A percentile compares a stretch with the other conserved stretches of the same genome.
Evolutionary conservation across 805 yeast species (phyloP).

Genomic region (Wickerhamiella parazyma): DNA sequence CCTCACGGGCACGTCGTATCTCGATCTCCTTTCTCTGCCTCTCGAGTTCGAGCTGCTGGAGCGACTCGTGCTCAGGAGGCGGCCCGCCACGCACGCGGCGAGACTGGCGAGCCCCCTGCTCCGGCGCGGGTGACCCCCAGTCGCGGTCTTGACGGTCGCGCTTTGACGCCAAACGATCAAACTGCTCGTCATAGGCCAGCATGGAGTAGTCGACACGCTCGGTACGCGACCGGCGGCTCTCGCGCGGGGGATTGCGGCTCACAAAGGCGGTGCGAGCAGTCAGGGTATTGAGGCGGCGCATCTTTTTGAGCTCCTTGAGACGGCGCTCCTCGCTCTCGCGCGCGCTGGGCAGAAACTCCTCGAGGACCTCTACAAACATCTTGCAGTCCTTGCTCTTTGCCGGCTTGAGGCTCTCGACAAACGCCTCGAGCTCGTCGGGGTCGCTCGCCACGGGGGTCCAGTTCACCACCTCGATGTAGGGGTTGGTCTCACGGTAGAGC

Average conservation of each 20-base stretch:
- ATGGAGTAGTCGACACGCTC: constrained; percentile 15
- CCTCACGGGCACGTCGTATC: not conserved
- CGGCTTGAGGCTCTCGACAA: constrained; percentile 12
- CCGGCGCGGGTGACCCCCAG: constrained; percentile 2
- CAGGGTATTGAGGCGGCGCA: constrained; percentile 14
- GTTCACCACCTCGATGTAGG: constrained; percentile 21
- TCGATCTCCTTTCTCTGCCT: not conserved
- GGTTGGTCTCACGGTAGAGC: constrained; percentile 24
- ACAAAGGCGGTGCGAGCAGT: constrained; percentile 14
- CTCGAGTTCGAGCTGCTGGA: constrained; percentile 4
- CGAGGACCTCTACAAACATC: constrained; percentile 15
- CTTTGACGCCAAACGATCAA: constrained; percentile 30
- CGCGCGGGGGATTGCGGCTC: constrained; percentile 21
- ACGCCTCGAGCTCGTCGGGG: constrained; percentile 18
- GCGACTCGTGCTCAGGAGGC: not conserved
- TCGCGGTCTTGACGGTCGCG: constrained; percentile 45
- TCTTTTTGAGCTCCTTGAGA: constrained; percentile 11
- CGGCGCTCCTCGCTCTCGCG: constrained; percentile 17
- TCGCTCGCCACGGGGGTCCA: constrained; percentile 27
- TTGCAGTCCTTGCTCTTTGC: constrained; percentile 7
- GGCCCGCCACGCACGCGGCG: constrained; percentile 7
- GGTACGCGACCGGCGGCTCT: constrained; percentile 24
- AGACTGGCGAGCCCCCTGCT: constrained; percentile 7
- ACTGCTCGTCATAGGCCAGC: constrained; percentile 10
- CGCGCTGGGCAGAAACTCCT: constrained; percentile 15